These are phyloP conservation scores for Rhodosporidiobolus odoratus DNA, from an alignment of 768 basidiomycete genomes.

Conservation along the genomic window DNA sequence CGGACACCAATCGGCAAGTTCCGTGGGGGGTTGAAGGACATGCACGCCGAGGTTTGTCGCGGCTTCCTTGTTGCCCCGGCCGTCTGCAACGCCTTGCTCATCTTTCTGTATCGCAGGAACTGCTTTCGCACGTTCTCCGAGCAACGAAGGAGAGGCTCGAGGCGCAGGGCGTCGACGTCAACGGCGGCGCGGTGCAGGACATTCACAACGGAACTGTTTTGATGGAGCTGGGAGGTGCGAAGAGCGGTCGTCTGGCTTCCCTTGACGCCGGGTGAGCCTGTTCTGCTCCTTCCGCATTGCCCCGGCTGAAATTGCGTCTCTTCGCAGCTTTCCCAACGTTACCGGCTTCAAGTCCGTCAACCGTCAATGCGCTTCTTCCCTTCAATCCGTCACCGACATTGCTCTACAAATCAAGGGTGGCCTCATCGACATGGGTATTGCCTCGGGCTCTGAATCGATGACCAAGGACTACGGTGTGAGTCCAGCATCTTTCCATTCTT, in stretches of 20 bases:
- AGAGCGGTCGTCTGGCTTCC: conserved; percentile 49
- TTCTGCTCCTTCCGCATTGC: background rate
- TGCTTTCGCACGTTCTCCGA: conserved; percentile 33
- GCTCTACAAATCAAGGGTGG: conserved; percentile 47
- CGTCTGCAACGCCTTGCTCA: background rate
- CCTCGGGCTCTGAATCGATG: conserved; percentile 49
- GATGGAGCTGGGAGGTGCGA: conserved; percentile 46
- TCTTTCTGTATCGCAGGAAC: conserved; percentile 9
- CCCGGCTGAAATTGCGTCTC: background rate
- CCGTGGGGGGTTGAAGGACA: conserved; percentile 88
- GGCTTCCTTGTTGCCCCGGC: no score
- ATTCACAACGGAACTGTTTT: conserved; percentile 50
- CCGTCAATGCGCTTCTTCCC: conserved; percentile 50
- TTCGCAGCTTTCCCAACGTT: conserved; percentile 45
- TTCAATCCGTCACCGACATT: conserved; percentile 48
- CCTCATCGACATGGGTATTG: conserved; percentile 51
- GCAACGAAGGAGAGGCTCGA: conserved; percentile 31
- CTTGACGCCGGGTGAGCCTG: conserved; percentile 40
- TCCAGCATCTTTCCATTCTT: background rate
- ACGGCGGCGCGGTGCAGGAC: conserved; percentile 42
- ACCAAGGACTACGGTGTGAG: conserved; percentile 48
- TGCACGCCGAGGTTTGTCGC: conserved; percentile 30
- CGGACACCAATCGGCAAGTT: conserved; percentile 85
- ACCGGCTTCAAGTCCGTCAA: conserved; percentile 50
- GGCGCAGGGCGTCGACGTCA: conserved; percentile 35